Evolutionary conservation across 306 rosid genomes (phyloP).

Genomic region (Vigna hirtella): DNA sequence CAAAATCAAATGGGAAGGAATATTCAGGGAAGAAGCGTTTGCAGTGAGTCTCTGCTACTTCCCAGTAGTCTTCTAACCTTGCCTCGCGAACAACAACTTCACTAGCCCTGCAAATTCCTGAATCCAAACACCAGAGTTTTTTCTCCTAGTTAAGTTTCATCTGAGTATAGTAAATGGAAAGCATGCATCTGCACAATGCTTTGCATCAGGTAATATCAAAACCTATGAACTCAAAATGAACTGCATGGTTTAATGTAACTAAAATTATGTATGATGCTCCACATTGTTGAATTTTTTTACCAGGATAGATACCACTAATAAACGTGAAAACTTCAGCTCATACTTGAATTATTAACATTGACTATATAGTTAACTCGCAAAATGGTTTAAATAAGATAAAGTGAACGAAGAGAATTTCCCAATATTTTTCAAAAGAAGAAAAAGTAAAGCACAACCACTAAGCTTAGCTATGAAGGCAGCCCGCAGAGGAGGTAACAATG

Average conservation of each 20-base stretch:
- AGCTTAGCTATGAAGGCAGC: background rate
- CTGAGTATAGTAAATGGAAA: background rate
- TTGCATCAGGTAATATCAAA: background rate
- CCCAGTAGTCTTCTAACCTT: conserved; percentile 86
- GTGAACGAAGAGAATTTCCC: background rate
- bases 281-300: background rate
- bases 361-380: background rate
- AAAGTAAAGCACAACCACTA: background rate
- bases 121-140: conserved; percentile 45
- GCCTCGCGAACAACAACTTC: conserved; percentile 88
- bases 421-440: background rate
- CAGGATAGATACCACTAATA: too few relatives aligned
- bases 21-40: conserved; percentile 87
- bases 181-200: background rate
- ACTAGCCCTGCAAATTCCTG: conserved; percentile 78
- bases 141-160: background rate
- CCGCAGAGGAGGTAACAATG: background rate
- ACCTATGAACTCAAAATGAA: background rate
- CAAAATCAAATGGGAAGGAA: conserved; percentile 77
- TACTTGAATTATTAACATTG: background rate
- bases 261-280: conserved; percentile 2
- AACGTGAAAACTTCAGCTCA: too few relatives aligned
- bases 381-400: conserved; percentile 7
- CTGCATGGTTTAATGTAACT: background rate
- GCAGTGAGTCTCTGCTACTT: conserved; percentile 94